phyloP scores from a whole-genome alignment of 2,329 filamentous ascomycete genomes.

The Ceratocystis cacaofunesta region DNA sequence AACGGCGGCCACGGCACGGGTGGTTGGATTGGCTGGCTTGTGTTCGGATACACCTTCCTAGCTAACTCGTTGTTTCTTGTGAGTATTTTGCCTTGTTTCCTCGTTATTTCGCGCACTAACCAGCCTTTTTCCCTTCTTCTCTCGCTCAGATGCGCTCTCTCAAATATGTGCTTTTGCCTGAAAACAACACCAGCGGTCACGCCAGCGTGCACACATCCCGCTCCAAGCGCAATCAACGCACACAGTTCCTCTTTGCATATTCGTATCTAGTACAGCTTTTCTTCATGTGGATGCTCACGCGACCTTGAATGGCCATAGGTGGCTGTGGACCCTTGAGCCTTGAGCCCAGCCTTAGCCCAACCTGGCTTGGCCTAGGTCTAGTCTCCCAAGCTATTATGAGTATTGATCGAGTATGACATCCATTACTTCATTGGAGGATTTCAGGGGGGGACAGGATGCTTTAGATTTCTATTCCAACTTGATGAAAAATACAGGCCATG shows the following conservation, averaged over 20 bases:
- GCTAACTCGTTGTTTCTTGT: constrained; percentile 94
- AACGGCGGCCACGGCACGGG: constrained; percentile 70
- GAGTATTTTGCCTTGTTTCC: constrained; percentile 24
- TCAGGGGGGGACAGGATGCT: background rate
- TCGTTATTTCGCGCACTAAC: background rate
- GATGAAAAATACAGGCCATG: background rate
- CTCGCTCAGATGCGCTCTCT: constrained; percentile 64
- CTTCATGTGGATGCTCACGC: constrained; percentile 71
- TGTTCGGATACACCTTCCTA: constrained; percentile 83
- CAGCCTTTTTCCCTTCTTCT: background rate
- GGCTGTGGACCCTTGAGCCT: background rate
- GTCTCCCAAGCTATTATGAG: background rate
- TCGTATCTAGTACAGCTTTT: constrained; percentile 86
- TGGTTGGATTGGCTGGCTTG: constrained; percentile 73
- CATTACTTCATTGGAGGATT: background rate
- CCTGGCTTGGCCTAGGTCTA: background rate
- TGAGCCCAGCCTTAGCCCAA: no score
- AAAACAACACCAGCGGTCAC: constrained; percentile 52
- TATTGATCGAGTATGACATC: background rate
- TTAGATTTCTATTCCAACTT: background rate
- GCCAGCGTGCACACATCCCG: constrained; percentile 52
- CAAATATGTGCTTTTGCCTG: constrained; percentile 87
- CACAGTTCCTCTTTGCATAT: constrained; percentile 86
- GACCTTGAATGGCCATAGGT: constrained; percentile 24
- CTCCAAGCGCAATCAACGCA: constrained; percentile 72